A percentile compares a stretch with the other conserved stretches of the same genome.
phyloP scores from a whole-genome alignment of 2,329 filamentous ascomycete species.

The Verticillium isaacii region DNA sequence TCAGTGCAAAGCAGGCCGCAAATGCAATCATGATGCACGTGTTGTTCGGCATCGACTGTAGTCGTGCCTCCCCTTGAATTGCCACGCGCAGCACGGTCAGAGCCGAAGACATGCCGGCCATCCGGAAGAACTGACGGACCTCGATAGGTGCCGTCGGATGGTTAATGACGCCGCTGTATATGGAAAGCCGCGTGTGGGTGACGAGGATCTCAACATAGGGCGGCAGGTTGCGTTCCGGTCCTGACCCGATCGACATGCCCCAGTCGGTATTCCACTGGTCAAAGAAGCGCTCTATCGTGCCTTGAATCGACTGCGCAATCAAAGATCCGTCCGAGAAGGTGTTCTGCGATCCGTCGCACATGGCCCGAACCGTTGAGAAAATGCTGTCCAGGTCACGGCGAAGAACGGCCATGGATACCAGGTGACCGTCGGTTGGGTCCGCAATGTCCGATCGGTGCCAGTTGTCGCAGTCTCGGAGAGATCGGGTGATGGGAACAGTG shows the following conservation, averaged over 20 bases:
- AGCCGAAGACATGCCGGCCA: slow-evolving; percentile 65
- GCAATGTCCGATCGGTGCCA: slow-evolving; percentile 63
- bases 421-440: slow-evolving; percentile 64
- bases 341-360: slow-evolving; percentile 54
- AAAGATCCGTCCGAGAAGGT: slow-evolving; percentile 43
- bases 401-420: slow-evolving; percentile 67
- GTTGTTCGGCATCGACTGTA: slow-evolving; percentile 75
- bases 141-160: slow-evolving; percentile 66
- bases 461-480: slow-evolving; percentile 62
- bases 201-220: slow-evolving; percentile 73
- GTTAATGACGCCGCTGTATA: slow-evolving; percentile 70
- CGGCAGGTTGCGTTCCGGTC: slow-evolving; percentile 53
- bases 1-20: slow-evolving; percentile 64
- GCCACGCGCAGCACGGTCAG: slow-evolving; percentile 71
- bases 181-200: slow-evolving; percentile 68
- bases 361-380: slow-evolving; percentile 50
- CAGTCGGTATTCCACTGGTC: slow-evolving; percentile 61
- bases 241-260: slow-evolving; percentile 51
- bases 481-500: slow-evolving; percentile 60
- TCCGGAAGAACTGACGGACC: slow-evolving; percentile 68
- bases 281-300: slow-evolving; percentile 61
- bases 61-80: slow-evolving; percentile 64
- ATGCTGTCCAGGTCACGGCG: slow-evolving; percentile 59
- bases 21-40: slow-evolving; percentile 77
- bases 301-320: slow-evolving; percentile 52